Evolutionary conservation across 306 rosid genomes (phyloP).

Genomic region (Phaseolus lunatus): DNA sequence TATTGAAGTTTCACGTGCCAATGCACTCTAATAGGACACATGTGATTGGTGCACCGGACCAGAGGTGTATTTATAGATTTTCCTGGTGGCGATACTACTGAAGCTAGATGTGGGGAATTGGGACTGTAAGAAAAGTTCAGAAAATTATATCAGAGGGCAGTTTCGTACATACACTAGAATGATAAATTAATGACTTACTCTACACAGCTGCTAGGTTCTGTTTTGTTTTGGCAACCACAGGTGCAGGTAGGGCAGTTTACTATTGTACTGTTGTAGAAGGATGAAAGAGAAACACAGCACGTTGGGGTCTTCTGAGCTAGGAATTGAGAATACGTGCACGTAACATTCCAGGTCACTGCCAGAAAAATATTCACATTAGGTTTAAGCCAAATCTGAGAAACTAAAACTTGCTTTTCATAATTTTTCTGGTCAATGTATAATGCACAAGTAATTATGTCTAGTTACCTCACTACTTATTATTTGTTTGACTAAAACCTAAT

Average conservation of each 20-base stretch:
- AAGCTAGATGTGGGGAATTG: conserved; percentile 68
- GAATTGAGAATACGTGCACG: conserved; percentile 91
- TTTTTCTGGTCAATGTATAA: neutral
- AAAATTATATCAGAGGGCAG: conserved; percentile 18
- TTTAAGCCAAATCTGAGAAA: conserved; percentile 11
- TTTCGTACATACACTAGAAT: conserved; percentile 5
- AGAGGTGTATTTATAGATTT: conserved; percentile 66
- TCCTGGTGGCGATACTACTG: conserved; percentile 67
- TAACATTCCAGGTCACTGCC: conserved; percentile 95
- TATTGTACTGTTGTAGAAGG: conserved; percentile 80
- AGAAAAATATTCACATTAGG: conserved; percentile 38
- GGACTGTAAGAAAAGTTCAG: conserved; percentile 56
- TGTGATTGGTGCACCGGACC: conserved; percentile 83
- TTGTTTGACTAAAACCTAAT: conserved; percentile 15
- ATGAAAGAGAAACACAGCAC: conserved; percentile 90
- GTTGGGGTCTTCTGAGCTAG: conserved; percentile 94
- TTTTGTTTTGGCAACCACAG: conserved; percentile 82
- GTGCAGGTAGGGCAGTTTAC: conserved; percentile 91
- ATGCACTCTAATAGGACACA: conserved; percentile 89
- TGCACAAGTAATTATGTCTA: neutral
- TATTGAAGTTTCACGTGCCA: conserved; percentile 92
- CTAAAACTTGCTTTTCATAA: conserved; percentile 14
- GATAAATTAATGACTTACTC: conserved; percentile 59
- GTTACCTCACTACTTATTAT: conserved; percentile 11
- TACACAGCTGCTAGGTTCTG: conserved; percentile 71